Percentiles rank a stretch among this genome's conserved stretches.
phyloP scores from a whole-genome alignment of 192 early-diverging fungal genomes.

The Powellomyces hirtus region DNA sequence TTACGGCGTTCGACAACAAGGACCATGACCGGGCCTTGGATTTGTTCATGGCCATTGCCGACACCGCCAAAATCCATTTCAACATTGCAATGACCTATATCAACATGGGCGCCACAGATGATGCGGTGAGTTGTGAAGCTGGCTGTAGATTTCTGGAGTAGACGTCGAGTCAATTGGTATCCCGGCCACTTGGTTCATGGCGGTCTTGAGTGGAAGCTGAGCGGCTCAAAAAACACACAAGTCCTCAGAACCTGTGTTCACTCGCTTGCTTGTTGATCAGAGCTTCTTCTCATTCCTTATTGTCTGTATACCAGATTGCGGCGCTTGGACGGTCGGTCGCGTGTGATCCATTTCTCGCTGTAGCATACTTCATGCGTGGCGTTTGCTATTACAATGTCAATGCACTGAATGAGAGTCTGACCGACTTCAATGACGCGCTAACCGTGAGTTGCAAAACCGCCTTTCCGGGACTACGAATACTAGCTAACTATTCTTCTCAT shows the following conservation, averaged over 20 bases:
- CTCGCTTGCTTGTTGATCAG: neutral
- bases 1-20: constrained; percentile 69
- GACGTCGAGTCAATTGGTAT: too few species aligned
- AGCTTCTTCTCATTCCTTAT: neutral
- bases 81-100: constrained; percentile 87
- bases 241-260: neutral
- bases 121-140: constrained; percentile 72
- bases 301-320: constrained; percentile 55
- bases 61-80: constrained; percentile 93
- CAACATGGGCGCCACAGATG: constrained; percentile 67
- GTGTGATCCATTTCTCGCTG: constrained; percentile 84
- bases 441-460: constrained; percentile 45
- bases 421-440: constrained; percentile 79
- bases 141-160: too few species aligned
- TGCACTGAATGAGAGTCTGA: constrained; percentile 66
- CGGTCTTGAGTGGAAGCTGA: too few species aligned
- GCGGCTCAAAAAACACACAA: neutral
- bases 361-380: constrained; percentile 91
- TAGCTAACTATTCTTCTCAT: neutral
- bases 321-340: constrained; percentile 72
- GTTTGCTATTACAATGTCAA: constrained; percentile 74
- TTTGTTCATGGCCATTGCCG: constrained; percentile 77
- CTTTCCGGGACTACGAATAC: neutral
- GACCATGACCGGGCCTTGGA: constrained; percentile 68
- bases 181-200: too few species aligned